A percentile compares a stretch with the other conserved stretches of the same genome.
Conservation (phyloP, 805 yeast species). For the Yamadazyma ubonensis region DNA sequence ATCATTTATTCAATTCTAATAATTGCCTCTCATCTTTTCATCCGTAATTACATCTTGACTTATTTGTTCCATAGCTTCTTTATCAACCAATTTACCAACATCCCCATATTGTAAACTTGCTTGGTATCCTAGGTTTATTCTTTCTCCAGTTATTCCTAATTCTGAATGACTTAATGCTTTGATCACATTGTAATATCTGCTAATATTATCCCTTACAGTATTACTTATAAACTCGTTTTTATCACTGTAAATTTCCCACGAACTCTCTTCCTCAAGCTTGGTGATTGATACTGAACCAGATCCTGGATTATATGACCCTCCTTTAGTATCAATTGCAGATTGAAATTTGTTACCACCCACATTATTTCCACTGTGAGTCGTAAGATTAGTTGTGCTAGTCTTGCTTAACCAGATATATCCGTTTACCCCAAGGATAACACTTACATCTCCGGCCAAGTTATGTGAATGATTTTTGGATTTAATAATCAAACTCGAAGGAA, state of each 20-base stretch:
- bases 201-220: slow-evolving; percentile 65
- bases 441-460: slow-evolving; percentile 90
- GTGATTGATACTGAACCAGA: slow-evolving; percentile 70
- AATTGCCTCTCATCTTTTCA: slow-evolving; percentile 73
- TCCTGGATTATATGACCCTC: slow-evolving; percentile 51
- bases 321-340: slow-evolving; percentile 37
- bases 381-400: slow-evolving; percentile 33
- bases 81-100: slow-evolving; percentile 69
- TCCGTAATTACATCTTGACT: slow-evolving; percentile 70
- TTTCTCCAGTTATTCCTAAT: slow-evolving; percentile 79
- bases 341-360: slow-evolving; percentile 33
- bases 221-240: slow-evolving; percentile 71
- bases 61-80: slow-evolving; percentile 67
- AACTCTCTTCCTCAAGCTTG: slow-evolving; percentile 85
- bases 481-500: slow-evolving; percentile 79
- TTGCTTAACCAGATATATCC: slow-evolving; percentile 93
- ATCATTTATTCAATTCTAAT: slow-evolving; percentile 1
- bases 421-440: slow-evolving; percentile 87
- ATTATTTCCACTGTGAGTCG: slow-evolving; percentile 16
- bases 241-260: slow-evolving; percentile 94
- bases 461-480: slow-evolving; percentile 87
- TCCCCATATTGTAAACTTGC: slow-evolving; percentile 75
- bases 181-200: slow-evolving; percentile 82
- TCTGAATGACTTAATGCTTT: slow-evolving; percentile 80
- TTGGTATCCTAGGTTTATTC: slow-evolving; percentile 82